A percentile compares a stretch with the other conserved stretches of the same genome.
phyloP scores from a whole-genome alignment of 768 basidiomycete genomes.

The Tephrocybe rancida region DNA sequence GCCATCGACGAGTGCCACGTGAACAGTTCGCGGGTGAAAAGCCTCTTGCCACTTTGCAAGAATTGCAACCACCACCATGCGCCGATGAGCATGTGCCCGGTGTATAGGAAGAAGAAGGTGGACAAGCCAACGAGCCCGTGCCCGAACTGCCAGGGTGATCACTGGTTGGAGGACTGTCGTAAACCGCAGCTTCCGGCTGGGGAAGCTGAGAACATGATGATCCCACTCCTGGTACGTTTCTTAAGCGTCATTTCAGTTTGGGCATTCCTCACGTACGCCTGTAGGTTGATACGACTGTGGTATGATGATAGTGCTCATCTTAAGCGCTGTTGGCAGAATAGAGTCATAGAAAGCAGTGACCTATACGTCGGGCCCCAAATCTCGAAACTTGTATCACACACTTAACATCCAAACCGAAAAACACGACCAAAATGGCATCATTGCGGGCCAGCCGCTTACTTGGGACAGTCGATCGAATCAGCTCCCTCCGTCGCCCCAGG shows the following conservation, averaged over 20 bases:
- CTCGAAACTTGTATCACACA: too few species aligned
- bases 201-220: conserved; percentile 8
- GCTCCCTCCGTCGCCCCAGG: too few species aligned
- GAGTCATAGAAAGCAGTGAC: too few species aligned
- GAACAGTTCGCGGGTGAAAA: background rate
- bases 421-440: background rate
- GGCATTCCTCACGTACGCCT: background rate
- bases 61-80: conserved; percentile 7
- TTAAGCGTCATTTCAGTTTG: background rate
- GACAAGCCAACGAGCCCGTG: background rate
- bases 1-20: background rate
- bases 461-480: too few species aligned
- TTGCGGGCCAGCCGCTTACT: background rate
- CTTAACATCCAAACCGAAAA: too few species aligned
- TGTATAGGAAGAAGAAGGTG: background rate
- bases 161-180: conserved; percentile 21
- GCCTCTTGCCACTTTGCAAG: background rate
- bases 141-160: conserved; percentile 18
- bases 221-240: conserved; percentile 8
- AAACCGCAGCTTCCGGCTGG: conserved; percentile 12
- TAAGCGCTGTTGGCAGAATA: too few species aligned
- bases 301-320: too few species aligned
- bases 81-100: conserved; percentile 9
- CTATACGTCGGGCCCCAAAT: too few species aligned
- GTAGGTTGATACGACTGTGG: background rate